Evolutionary conservation across 805 yeast genomes (phyloP).

Genomic region (Metschnikowia dekortorum): DNA sequence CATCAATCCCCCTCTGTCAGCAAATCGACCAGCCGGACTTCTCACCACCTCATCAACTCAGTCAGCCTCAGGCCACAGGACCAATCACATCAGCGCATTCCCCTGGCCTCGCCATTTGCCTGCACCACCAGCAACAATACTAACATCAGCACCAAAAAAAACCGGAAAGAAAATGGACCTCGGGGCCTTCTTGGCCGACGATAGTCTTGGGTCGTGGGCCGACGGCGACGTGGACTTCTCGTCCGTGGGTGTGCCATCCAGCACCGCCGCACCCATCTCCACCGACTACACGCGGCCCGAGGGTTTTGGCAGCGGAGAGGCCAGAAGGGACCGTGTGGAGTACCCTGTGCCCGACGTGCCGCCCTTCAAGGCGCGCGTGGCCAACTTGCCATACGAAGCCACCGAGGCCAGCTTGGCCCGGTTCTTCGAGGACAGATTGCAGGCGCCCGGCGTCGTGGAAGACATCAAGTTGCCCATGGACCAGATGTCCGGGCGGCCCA

Average conservation of each 20-base stretch:
- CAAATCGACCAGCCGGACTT: too few species aligned
- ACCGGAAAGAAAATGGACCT: conserved; percentile 70
- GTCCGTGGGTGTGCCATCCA: conserved; percentile 50
- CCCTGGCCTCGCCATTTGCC: too few species aligned
- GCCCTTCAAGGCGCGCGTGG: conserved; percentile 87
- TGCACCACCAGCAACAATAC: not conserved
- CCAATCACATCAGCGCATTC: too few species aligned
- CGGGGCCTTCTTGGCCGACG: conserved; percentile 78
- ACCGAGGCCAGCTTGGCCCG: conserved; percentile 58
- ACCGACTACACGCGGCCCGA: conserved; percentile 9
- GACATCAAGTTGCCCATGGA: conserved; percentile 75
- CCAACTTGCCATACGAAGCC: conserved; percentile 80
- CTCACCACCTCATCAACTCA: too few species aligned
- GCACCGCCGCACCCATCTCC: conserved; percentile 15
- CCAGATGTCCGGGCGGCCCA: conserved; percentile 54
- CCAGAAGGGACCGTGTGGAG: conserved; percentile 53
- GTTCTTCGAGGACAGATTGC: conserved; percentile 58
- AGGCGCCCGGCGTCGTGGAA: conserved; percentile 47
- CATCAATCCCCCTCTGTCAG: too few species aligned
- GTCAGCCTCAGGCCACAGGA: too few species aligned
- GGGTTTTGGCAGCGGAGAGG: conserved; percentile 2
- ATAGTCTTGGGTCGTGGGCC: conserved; percentile 76
- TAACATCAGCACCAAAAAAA: conserved; percentile 45
- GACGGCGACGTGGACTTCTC: conserved; percentile 74
- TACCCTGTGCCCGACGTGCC: conserved; percentile 87